These are phyloP conservation scores for Thinopyrum elongatum DNA, from an alignment of 176 grass and related monocot genomes.

Conservation along the genomic window DNA sequence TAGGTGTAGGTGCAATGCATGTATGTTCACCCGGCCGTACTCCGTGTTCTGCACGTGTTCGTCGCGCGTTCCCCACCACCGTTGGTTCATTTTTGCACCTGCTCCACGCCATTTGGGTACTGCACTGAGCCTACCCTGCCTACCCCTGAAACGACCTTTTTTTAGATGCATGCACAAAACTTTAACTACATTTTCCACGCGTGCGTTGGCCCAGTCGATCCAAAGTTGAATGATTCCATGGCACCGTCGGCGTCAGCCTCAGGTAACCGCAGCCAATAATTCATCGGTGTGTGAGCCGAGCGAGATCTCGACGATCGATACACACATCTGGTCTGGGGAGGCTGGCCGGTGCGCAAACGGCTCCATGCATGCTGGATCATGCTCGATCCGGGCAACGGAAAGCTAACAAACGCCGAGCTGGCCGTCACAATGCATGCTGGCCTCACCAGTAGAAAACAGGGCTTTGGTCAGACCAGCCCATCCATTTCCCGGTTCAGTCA, in stretches of 20 bases:
- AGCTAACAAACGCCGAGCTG: constrained; percentile 42
- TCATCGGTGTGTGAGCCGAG: not conserved
- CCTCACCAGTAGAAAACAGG: too few relatives aligned
- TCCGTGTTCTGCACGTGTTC: too few relatives aligned
- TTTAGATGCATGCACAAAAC: not conserved
- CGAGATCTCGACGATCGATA: not conserved
- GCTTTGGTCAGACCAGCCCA: too few relatives aligned
- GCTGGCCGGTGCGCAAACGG: not conserved
- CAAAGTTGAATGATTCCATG: not conserved
- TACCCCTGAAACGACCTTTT: too few relatives aligned
- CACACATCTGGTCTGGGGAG: not conserved
- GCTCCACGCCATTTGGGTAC: too few relatives aligned
- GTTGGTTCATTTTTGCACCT: too few relatives aligned
- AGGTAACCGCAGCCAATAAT: not conserved
- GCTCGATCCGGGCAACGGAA: not conserved
- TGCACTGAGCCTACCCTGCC: too few relatives aligned
- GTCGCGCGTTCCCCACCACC: too few relatives aligned
- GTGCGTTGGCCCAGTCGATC: not conserved
- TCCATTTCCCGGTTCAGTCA: too few relatives aligned
- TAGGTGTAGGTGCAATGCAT: too few relatives aligned
- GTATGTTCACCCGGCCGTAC: too few relatives aligned
- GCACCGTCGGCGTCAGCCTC: not conserved
- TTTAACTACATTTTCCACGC: not conserved
- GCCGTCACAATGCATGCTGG: constrained; percentile 44
- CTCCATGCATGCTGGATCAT: not conserved